Conservation (phyloP, 2,329 filamentous ascomycete genomes). For the Alternaria rosae region DNA sequence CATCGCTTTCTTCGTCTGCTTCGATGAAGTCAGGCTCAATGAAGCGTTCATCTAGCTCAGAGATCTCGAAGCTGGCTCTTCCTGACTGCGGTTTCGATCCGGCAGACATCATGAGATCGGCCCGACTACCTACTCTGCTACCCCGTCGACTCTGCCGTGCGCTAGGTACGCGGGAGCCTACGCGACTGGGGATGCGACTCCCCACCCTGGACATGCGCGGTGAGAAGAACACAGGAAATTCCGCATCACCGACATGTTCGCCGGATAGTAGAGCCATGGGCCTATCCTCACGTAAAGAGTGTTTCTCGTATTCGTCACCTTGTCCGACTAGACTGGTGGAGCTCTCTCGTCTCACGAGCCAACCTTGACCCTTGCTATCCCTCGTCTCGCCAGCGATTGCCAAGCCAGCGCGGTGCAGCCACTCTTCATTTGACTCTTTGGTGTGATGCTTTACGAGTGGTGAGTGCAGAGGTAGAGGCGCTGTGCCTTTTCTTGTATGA, state of each 20-base stretch:
- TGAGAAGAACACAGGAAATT: conserved; percentile 41
- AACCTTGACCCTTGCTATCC: conserved; percentile 69
- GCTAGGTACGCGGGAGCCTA: conserved; percentile 50
- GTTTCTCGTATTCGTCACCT: conserved; percentile 42
- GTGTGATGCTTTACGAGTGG: conserved; percentile 41
- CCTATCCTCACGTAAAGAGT: conserved; percentile 30
- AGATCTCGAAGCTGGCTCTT: conserved; percentile 42
- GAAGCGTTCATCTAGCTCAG: conserved; percentile 32
- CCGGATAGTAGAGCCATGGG: conserved; percentile 43
- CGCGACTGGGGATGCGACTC: conserved; percentile 49
- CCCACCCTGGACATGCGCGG: conserved; percentile 40
- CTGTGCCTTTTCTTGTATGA: conserved; percentile 43
- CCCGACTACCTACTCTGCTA: conserved; percentile 44
- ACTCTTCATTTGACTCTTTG: conserved; percentile 56
- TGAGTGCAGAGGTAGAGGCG: conserved; percentile 36
- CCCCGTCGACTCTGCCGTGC: conserved; percentile 48
- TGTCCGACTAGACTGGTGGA: conserved; percentile 61
- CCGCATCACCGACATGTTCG: conserved; percentile 44
- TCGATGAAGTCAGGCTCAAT: conserved; percentile 61
- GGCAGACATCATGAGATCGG: conserved; percentile 48
- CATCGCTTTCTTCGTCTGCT: conserved; percentile 49
- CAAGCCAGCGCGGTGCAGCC: conserved; percentile 66
- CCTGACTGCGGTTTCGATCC: conserved; percentile 25
- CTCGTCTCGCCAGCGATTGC: conserved; percentile 64
- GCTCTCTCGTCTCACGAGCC: conserved; percentile 64